These are phyloP conservation scores for Acorus calamus DNA, from an alignment of 106 monocot species.

Conservation along the genomic window DNA sequence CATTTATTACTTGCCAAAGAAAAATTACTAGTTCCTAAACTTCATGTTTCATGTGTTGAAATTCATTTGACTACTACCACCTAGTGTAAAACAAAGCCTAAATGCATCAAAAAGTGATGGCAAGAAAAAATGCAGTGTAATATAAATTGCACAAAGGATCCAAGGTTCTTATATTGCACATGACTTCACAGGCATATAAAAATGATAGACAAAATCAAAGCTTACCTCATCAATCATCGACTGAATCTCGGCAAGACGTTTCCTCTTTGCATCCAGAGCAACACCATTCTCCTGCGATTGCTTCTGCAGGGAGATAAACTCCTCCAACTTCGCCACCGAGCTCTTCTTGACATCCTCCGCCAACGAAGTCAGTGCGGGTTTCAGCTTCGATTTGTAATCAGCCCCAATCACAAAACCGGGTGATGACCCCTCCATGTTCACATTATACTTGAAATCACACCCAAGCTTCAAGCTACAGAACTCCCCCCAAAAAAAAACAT, in stretches of 20 bases:
- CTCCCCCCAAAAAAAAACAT: not conserved
- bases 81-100: no score
- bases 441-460: constrained; percentile 43
- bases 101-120: no score
- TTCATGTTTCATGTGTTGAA: no score
- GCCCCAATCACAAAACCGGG: constrained; percentile 51
- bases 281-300: constrained; percentile 40
- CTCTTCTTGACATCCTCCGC: constrained; percentile 52
- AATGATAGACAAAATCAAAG: not conserved
- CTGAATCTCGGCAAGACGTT: constrained; percentile 24
- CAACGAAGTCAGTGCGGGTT: constrained; percentile 47
- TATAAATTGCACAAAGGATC: no score
- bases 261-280: constrained; percentile 49
- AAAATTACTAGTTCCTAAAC: no score
- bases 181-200: not conserved
- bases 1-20: no score
- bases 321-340: constrained; percentile 46
- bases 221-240: constrained; percentile 50
- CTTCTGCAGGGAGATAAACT: constrained; percentile 35
- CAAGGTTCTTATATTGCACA: no score
- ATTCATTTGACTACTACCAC: no score
- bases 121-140: no score
- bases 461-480: constrained; percentile 68
- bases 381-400: constrained; percentile 57
- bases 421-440: constrained; percentile 60